Evolutionary conservation across 1,284 basidiomycete species (phyloP), one percentile per base, ranked within the genome.

Genomic region (Rhodofomes roseus): DNA sequence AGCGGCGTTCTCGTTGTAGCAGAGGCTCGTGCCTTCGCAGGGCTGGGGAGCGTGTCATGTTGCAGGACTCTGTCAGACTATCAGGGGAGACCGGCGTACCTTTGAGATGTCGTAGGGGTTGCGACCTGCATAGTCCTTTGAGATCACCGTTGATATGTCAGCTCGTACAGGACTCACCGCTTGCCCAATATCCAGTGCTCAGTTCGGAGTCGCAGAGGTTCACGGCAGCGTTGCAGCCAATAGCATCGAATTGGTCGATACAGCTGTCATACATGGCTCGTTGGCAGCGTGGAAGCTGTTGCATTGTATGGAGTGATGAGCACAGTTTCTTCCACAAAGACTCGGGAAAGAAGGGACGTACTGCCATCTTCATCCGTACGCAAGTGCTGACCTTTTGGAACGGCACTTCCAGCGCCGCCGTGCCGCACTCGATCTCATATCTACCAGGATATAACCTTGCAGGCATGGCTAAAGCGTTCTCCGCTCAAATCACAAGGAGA

Each of bases 41-140:
- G 76, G 73, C 83, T 84, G 63, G 44, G 41, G 29, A 14, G 43
- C 12, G 23, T 27, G 12, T 5, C 31, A 34, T 22, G 36, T 18
- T 37, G 14, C 54, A 22, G 5, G 48, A 22, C 12, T 23, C 22
- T 39, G 27, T n/a, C 20, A 40, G 20, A 25, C 22, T 29, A 4
- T 5, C 4, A 16, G 8, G 41, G 51, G 22, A 34, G 36, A 50
- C 16, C 25, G 20, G 58, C 68, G 53, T 61, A 78, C 82, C 80
- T 87, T 89, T 40, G 86, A 87, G 54, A 92, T 81, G 68, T 92
- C 90, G 70, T 92, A 92, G 8, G 81, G 78, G 65, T 87, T 88
- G 50, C 81, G 73, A 2, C 83, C 85, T 86, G 55, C 9, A 54
- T n/a, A 12, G 34, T 18, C 25, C 44, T 37, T 25, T 14, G 11